Conservation (phyloP, 2,329 filamentous ascomycete genomes). For the Corynespora cassiicola region DNA sequence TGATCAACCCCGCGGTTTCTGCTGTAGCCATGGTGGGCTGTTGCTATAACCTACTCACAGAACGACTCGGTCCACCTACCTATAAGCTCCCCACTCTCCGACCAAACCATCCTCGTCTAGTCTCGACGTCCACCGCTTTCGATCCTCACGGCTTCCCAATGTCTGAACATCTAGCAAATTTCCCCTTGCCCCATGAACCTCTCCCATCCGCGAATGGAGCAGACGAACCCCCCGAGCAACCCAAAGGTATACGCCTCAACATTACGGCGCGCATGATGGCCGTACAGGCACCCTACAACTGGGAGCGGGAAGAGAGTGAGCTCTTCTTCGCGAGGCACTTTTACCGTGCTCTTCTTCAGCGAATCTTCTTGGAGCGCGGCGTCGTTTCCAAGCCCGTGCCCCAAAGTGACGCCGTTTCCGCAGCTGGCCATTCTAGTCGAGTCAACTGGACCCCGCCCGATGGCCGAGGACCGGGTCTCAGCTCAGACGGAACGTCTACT, state of each 20-base stretch:
- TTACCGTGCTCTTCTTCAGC: constrained; percentile 87
- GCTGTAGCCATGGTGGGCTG: constrained; percentile 97
- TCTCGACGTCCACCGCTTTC: constrained; percentile 71
- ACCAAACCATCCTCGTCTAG: constrained; percentile 73
- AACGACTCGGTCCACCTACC: constrained; percentile 83
- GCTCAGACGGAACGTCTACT: constrained; percentile 64
- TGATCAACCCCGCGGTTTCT: constrained; percentile 81
- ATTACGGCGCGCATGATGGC: constrained; percentile 99
- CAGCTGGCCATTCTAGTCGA: constrained; percentile 39
- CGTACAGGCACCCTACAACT: constrained; percentile 92
- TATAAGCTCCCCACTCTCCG: constrained; percentile 83
- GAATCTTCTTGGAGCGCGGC: constrained; percentile 86
- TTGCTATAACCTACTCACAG: constrained; percentile 96
- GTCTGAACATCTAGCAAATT: constrained; percentile 70
- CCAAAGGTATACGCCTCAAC: constrained; percentile 77
- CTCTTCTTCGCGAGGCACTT: constrained; percentile 92
- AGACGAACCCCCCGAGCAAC: constrained; percentile 5
- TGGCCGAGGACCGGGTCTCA: constrained; percentile 57
- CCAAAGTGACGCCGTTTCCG: constrained; percentile 32
- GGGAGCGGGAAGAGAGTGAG: constrained; percentile 81
- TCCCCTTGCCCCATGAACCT: constrained; percentile 40
- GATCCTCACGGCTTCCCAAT: constrained; percentile 96
- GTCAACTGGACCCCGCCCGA: constrained; percentile 42
- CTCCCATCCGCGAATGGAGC: constrained; percentile 16
- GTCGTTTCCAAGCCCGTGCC: constrained; percentile 69